Conservation (phyloP, 2,329 filamentous ascomycete species). For the Truncatella angustata region DNA sequence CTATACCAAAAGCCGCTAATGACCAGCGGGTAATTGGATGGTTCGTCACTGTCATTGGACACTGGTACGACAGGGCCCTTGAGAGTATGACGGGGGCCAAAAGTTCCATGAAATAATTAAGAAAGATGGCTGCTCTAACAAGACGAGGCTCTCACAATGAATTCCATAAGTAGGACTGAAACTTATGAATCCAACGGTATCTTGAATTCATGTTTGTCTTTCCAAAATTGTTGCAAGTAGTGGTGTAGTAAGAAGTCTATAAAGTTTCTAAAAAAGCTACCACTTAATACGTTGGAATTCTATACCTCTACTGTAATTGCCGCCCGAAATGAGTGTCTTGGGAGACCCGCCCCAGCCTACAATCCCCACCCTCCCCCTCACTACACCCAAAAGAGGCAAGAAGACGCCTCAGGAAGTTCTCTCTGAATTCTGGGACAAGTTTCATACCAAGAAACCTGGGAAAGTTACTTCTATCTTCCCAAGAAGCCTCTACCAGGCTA, state of each 20-base stretch:
- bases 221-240: too few species aligned
- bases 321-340: constrained; percentile 1
- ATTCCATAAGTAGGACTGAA: too few species aligned
- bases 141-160: not conserved
- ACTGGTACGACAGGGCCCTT: not conserved
- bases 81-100: not conserved
- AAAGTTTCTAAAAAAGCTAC: too few species aligned
- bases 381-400: constrained; percentile 17
- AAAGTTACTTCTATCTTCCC: constrained; percentile 45
- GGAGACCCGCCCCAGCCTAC: constrained; percentile 8
- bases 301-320: not conserved
- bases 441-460: constrained; percentile 38
- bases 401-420: constrained; percentile 38
- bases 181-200: too few species aligned
- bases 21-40: not conserved
- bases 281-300: too few species aligned
- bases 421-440: constrained; percentile 40
- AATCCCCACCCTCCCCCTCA: not conserved
- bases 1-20: not conserved
- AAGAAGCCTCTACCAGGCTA: constrained; percentile 34
- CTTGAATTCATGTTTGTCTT: too few species aligned
- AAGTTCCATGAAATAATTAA: not conserved
- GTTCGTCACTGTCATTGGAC: not conserved
- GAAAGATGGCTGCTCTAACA: not conserved
- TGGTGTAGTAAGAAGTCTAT: too few species aligned